Evolutionary conservation across 495 filamentous ascomycete genomes (phyloP).

Genomic region (Penicillium pancosmium): DNA sequence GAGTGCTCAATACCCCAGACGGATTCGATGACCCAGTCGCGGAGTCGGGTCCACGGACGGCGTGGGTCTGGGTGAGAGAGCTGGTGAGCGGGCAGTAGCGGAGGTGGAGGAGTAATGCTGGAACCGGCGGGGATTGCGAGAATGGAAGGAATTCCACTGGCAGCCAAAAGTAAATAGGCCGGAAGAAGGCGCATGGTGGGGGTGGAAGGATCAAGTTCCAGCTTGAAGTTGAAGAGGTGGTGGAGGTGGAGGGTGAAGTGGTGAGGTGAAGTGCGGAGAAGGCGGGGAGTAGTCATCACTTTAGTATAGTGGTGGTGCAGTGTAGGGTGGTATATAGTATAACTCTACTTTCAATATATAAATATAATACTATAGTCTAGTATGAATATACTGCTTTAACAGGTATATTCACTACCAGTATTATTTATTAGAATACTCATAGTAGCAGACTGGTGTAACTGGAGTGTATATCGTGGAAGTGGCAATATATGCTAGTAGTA

Average conservation of each 20-base stretch:
- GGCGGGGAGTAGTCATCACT: neutral
- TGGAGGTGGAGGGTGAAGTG: neutral
- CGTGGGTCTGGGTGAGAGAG: constrained; percentile 33
- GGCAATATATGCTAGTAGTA: too few relatives aligned
- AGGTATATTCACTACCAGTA: neutral
- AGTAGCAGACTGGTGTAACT: too few relatives aligned
- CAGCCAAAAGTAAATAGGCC: constrained; percentile 32
- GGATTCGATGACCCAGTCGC: constrained; percentile 64
- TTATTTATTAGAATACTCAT: neutral
- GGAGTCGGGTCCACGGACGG: constrained; percentile 56
- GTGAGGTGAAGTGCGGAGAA: constrained; percentile 7
- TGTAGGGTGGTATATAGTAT: too few relatives aligned
- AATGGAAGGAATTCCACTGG: constrained; percentile 17
- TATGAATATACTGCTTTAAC: too few relatives aligned
- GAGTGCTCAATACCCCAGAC: constrained; percentile 58
- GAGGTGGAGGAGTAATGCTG: constrained; percentile 43
- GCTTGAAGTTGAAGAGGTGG: neutral
- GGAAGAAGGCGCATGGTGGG: constrained; percentile 21
- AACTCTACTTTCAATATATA: too few relatives aligned
- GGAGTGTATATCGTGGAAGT: too few relatives aligned
- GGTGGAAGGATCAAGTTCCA: constrained; percentile 3
- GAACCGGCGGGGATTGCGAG: constrained; percentile 48
- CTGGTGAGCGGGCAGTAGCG: constrained; percentile 39
- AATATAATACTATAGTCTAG: too few relatives aligned
- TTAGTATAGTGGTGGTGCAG: neutral